Percentiles rank a stretch among this genome's conserved stretches.
These are phyloP conservation scores for Chamaecyparis obtusa DNA, from an alignment of 75 land plant species.

Conservation along the genomic window DNA sequence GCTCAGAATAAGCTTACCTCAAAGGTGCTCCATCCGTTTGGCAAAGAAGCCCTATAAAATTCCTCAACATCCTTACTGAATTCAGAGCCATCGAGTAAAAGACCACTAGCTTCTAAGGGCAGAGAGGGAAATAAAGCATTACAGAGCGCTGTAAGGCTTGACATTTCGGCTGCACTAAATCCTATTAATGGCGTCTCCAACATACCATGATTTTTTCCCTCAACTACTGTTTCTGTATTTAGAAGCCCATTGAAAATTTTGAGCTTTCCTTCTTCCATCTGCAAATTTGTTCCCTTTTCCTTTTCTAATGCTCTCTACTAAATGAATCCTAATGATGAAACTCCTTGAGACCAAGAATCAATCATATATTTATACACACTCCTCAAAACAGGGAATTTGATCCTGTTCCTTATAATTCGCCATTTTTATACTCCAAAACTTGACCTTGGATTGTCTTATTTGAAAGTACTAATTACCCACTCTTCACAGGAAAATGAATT, in stretches of 20 bases:
- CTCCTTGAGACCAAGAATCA: too few species aligned
- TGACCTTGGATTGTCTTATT: too few species aligned
- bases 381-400: too few species aligned
- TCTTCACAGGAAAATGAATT: too few species aligned
- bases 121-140: neutral
- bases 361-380: too few species aligned
- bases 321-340: neutral
- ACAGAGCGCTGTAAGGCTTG: slow-evolving; percentile 6
- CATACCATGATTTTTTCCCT: neutral
- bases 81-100: neutral
- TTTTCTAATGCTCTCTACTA: neutral
- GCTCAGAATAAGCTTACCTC: neutral
- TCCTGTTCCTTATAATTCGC: too few species aligned
- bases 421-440: too few species aligned
- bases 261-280: neutral
- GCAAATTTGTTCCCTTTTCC: neutral
- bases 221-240: neutral
- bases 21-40: neutral
- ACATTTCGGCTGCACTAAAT: neutral
- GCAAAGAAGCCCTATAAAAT: neutral
- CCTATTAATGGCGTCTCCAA: neutral
- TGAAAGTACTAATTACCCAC: too few species aligned
- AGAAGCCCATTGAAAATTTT: neutral
- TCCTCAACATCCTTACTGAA: neutral
- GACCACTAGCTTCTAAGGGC: neutral